Conservation (phyloP, 768 basidiomycete species). For the Kwoniella botswanensis region DNA sequence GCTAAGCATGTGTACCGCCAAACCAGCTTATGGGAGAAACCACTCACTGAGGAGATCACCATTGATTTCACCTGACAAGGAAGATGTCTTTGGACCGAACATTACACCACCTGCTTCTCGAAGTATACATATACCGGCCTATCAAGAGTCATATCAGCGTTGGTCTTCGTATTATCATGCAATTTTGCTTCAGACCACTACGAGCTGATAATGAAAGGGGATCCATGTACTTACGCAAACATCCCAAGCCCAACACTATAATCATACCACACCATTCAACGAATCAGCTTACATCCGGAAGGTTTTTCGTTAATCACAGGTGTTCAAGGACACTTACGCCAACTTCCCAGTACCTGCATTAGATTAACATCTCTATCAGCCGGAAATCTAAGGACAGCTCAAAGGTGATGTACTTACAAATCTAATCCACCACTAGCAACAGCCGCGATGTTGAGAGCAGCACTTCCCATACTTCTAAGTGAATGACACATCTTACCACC, state of each 20-base stretch:
- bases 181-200: not conserved
- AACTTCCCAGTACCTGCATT: conserved; percentile 42
- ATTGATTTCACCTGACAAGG: conserved; percentile 58
- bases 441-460: conserved; percentile 62
- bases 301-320: conserved; percentile 66
- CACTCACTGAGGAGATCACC: conserved; percentile 41
- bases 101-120: conserved; percentile 84
- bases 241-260: conserved; percentile 77
- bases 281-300: conserved; percentile 4
- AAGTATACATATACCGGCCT: conserved; percentile 88
- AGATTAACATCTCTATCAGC: conserved; percentile 9
- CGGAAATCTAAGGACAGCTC: not conserved
- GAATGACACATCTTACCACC: conserved; percentile 86
- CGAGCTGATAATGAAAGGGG: not conserved
- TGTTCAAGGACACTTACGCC: conserved; percentile 9
- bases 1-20: conserved; percentile 21
- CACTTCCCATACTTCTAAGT: conserved; percentile 69
- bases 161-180: not conserved
- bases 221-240: conserved; percentile 66
- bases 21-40: conserved; percentile 16
- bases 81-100: conserved; percentile 66
- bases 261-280: not conserved
- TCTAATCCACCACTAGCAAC: conserved; percentile 90
- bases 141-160: not conserved
- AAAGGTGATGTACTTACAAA: conserved; percentile 63